Conservation (phyloP, 2,329 filamentous ascomycete species). For the Phoma sp. region DNA sequence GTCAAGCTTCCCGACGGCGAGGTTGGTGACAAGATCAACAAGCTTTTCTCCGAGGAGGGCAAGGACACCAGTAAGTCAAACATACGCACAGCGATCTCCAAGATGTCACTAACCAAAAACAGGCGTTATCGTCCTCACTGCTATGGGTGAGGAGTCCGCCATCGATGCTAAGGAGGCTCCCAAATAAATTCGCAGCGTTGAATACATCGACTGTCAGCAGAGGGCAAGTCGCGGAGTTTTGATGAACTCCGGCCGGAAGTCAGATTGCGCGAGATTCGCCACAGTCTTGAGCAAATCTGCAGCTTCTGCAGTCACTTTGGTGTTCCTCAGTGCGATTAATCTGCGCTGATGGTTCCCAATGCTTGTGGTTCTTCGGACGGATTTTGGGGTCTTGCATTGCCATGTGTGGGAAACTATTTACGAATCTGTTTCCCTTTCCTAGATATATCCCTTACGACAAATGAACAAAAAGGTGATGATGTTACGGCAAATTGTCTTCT, state of each 20-base stretch:
- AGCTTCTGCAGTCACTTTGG: constrained; percentile 37
- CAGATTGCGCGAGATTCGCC: constrained; percentile 29
- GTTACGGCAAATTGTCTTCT: constrained; percentile 33
- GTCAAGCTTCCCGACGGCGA: constrained; percentile 92
- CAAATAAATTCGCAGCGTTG: constrained; percentile 47
- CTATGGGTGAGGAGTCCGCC: constrained; percentile 94
- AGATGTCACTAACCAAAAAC: constrained; percentile 25
- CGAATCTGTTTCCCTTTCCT: constrained; percentile 41
- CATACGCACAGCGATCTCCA: background rate
- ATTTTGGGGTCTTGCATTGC: constrained; percentile 49
- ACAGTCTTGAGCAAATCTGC: constrained; percentile 31
- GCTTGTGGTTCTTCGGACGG: constrained; percentile 46
- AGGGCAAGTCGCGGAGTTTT: constrained; percentile 36
- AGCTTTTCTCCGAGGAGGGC: constrained; percentile 79
- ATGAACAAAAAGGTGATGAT: constrained; percentile 46
- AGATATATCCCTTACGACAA: constrained; percentile 47
- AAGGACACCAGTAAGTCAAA: constrained; percentile 87
- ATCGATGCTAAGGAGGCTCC: constrained; percentile 96
- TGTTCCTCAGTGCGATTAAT: constrained; percentile 39
- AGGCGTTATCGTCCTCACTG: constrained; percentile 91
- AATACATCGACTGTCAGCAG: constrained; percentile 35
- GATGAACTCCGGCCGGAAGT: constrained; percentile 32
- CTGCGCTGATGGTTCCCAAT: constrained; percentile 41
- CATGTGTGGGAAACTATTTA: constrained; percentile 46
- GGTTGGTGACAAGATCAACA: constrained; percentile 82